Base-by-base conservation (phyloP, 139 green algal genomes). In the Picochlorum sp. region DNA sequence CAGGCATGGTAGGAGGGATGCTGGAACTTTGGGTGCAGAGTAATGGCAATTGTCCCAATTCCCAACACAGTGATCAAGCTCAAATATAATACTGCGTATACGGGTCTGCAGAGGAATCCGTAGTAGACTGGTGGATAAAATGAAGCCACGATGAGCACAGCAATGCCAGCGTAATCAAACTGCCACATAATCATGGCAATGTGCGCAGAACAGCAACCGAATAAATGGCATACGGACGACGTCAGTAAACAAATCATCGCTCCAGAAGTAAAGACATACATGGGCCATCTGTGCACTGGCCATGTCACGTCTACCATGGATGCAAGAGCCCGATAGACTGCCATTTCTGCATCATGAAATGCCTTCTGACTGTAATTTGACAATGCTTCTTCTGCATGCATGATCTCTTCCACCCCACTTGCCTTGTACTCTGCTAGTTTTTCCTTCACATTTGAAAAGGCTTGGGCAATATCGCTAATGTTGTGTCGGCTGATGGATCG, bases 61-160 rank as follows among this genome's bases (percentile, higher is more conserved):
- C 89, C 88, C 45, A 96, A 74, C 1, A 77, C 20, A 1, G 73
- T 73, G 11, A 82, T 95, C 16, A 68, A 70, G 7, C 67, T 20
- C 2, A 98, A 73, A 77, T 98, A 98, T 57, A 95, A 78, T 62
- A 72, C 67, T 13, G 67, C 67, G 73, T 68, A 75, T 23, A 38
- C 62, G n/a, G 83, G 84, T 8, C 87, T 20, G 69, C 92, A 98
- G 30, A 97, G 50, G 78, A 98, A 97, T 8, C 70, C 72, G 65
- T 98, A 98, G 71, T 96, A 96, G 4, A 96, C 82, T 2, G 88
- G 76, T 4, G 92, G 92, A 34, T 86, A 91, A 71, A 97, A 97
- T n/a, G 91, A 97, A 4, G 83, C 70, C 14, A 96, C 88, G 58
- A 98, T 96, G 13, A 98, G 82, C 15, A 92, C 72, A 2, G 84